phyloP scores from a whole-genome alignment of 108 stramenopile genomes.

The Nitzschia putrida region DNA sequence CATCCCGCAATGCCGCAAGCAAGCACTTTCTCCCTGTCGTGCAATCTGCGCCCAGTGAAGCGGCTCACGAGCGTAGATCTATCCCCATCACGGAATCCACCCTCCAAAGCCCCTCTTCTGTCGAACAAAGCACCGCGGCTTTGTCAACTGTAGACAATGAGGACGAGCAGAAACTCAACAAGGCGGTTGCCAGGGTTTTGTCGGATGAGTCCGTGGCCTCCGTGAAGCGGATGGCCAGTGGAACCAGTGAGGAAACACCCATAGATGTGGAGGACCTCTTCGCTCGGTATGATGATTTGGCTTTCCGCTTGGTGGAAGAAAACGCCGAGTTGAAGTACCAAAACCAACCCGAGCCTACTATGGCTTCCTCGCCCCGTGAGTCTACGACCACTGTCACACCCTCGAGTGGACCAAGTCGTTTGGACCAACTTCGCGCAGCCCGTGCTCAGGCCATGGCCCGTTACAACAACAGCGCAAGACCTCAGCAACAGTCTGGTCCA shows the following conservation, averaged over 20 bases:
- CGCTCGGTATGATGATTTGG: constrained; percentile 4
- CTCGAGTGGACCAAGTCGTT: background rate
- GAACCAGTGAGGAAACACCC: constrained; percentile 5
- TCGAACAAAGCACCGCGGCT: background rate
- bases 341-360: background rate
- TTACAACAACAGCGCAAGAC: background rate
- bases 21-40: background rate
- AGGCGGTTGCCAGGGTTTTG: background rate
- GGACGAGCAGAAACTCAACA: background rate
- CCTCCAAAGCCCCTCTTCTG: background rate
- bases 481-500: background rate
- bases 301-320: constrained; percentile 17
- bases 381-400: background rate
- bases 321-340: constrained; percentile 6
- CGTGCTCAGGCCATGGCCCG: constrained; percentile 21
- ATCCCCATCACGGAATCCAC: background rate
- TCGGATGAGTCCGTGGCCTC: background rate
- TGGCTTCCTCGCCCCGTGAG: background rate
- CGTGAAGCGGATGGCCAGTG: background rate
- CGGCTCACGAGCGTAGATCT: background rate
- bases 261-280: constrained; percentile 23
- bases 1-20: background rate
- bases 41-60: background rate
- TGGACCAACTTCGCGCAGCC: constrained; percentile 30
- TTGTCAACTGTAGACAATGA: background rate